Base-by-base conservation (phyloP, 345 rosid genomes). In the Bruguiera gymnorhiza region DNA sequence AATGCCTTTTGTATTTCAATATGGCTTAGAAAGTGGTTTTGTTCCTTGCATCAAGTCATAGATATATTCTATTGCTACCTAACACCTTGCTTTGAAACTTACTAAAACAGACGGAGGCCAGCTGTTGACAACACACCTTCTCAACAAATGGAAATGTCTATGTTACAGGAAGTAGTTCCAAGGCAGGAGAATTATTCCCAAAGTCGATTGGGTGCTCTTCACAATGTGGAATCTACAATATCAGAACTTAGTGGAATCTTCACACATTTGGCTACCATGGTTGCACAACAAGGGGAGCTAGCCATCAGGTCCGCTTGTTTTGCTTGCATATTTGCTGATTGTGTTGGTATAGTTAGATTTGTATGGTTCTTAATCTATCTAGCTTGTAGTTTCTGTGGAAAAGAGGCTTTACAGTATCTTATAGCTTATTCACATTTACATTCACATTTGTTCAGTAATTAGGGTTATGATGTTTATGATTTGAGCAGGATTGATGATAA, bases 261-360 rank as follows among this genome's bases (percentile, higher is more conserved):
- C 78, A 89, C 96, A 0, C 91, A 87, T 80, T 79, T 91, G 76
- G 97, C 98, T 67, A 89, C 91, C 18, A 89, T 91, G 97, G 97
- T 94, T 67, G 86, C 95, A 24, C 88, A 91, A 65, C 97, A 87
- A 48, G 98, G 96, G 48, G 95, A 89, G 80, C 86, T 91, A 70
- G 97, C 97, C 63, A 91, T 91, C 80, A 87, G 95, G 95, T 89
- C 46, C 46, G 68, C 57, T 62, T n/a, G 19, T 29, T 64, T 50
- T 63, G 21, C 52, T 73, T 27, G 29, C 24, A 51, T 80, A 51
- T 52, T 26, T 31, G 21, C 8, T 56, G 30, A 52, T 55, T 51
- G 48, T 26, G 13, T 55, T 32, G 55, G 32, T 61, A 18, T 9
- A 46, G 37, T 58, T 65, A 66, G 56, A 55, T 43, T 29, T 39